A percentile compares a stretch with the other conserved stretches of the same genome.
Evolutionary conservation across 1,284 basidiomycete species (phyloP).

Genomic region (Salmacisia buchloeana): DNA sequence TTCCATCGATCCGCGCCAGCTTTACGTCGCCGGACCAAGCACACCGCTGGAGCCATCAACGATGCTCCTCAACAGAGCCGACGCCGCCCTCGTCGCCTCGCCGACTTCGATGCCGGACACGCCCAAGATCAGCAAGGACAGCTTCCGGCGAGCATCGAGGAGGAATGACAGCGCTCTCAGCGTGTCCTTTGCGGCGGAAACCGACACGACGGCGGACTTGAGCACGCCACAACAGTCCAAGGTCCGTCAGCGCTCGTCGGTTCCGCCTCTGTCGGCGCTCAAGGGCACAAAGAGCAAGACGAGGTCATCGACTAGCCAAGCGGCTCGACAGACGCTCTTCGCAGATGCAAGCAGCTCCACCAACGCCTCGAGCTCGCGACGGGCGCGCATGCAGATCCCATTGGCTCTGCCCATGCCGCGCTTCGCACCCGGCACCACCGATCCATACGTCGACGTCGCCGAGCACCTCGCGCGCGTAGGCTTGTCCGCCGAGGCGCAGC

Average conservation of each 20-base stretch:
- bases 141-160: not conserved
- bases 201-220: not conserved
- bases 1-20: not conserved
- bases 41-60: not conserved
- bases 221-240: not conserved
- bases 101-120: not conserved
- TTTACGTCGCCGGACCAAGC: not conserved
- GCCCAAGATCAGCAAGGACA: not conserved
- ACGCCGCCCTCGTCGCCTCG: not conserved
- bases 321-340: not conserved
- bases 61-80: not conserved
- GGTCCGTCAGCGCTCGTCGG: not conserved
- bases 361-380: not conserved
- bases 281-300: not conserved
- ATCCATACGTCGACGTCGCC: not conserved
- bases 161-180: not conserved
- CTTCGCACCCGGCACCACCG: not conserved
- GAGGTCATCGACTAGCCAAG: not conserved
- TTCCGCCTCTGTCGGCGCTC: not conserved
- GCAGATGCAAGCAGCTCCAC: too few relatives aligned
- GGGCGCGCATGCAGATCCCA: not conserved
- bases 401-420: not conserved
- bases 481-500: not conserved
- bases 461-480: not conserved
- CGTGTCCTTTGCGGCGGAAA: not conserved